These are phyloP conservation scores for Cenchrus fungigraminus DNA, from an alignment of 176 grass and related monocot species.

Conservation along the genomic window DNA sequence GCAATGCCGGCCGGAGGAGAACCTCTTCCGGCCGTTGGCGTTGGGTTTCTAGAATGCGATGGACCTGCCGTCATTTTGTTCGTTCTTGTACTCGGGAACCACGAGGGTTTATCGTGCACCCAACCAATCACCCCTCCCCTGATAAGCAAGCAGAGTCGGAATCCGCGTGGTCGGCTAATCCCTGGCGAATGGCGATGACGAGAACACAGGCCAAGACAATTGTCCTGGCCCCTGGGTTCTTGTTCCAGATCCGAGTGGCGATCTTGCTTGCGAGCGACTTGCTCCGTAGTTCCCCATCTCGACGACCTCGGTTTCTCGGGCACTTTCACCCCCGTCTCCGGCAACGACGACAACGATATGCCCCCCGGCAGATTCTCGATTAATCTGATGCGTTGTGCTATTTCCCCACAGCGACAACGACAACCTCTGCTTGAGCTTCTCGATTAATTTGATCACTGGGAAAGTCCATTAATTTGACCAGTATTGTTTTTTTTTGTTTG, in stretches of 20 bases:
- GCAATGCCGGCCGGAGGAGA: background rate
- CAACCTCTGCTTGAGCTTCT: too few species aligned
- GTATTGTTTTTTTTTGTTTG: background rate
- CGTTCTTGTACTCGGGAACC: too few species aligned
- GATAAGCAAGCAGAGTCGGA: too few species aligned
- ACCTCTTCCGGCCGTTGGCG: background rate
- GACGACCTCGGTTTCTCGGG: background rate
- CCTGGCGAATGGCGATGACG: background rate
- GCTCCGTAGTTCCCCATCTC: background rate
- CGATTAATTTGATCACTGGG: background rate
- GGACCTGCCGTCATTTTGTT: background rate
- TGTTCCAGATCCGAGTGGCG: background rate
- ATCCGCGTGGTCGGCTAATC: background rate
- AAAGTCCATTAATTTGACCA: background rate
- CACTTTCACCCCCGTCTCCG: background rate
- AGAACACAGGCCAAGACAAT: background rate
- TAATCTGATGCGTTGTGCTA: background rate
- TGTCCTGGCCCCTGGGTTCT: background rate
- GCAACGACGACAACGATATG: background rate
- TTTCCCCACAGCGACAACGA: too few species aligned
- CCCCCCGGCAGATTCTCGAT: background rate
- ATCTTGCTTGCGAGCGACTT: background rate
- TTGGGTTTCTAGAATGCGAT: constrained; percentile 3
- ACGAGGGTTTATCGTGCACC: too few species aligned
- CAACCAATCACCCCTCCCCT: too few species aligned